Percentiles rank a stretch among this genome's conserved stretches.
Evolutionary conservation across 1,284 basidiomycete species (phyloP).

Genomic region (Puccinia horiana): DNA sequence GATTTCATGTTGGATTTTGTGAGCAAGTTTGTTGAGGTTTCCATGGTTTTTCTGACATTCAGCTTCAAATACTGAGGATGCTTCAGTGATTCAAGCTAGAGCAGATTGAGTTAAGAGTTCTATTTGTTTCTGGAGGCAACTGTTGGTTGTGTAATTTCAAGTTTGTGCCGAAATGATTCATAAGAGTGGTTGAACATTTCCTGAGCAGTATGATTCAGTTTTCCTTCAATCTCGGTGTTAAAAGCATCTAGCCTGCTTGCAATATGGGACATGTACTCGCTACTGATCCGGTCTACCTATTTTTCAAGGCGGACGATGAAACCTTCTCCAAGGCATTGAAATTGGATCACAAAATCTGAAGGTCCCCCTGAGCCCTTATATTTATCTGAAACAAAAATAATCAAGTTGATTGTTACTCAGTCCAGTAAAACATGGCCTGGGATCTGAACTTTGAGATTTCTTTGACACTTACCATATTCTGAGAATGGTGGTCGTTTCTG

Average conservation of each 20-base stretch:
- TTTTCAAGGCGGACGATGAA: neutral
- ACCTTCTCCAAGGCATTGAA: neutral
- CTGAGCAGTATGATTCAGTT: neutral
- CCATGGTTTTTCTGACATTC: neutral
- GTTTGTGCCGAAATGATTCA: neutral
- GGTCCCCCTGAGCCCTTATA: neutral
- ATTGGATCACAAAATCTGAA: neutral
- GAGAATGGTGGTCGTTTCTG: neutral
- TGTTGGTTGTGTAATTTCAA: neutral
- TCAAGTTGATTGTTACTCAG: neutral
- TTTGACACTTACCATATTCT: neutral
- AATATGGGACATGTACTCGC: neutral
- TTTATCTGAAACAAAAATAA: neutral
- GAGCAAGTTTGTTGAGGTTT: neutral
- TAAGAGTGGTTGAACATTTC: neutral
- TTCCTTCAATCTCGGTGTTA: neutral
- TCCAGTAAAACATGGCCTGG: neutral
- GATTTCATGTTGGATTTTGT: neutral
- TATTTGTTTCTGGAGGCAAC: neutral
- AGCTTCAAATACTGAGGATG: neutral
- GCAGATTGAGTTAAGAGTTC: neutral
- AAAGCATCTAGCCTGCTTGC: neutral
- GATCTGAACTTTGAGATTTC: neutral
- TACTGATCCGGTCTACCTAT: neutral
- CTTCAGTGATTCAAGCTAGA: neutral